Base-by-base conservation (phyloP, 768 basidiomycete species). In the Podaxis pistillaris region DNA sequence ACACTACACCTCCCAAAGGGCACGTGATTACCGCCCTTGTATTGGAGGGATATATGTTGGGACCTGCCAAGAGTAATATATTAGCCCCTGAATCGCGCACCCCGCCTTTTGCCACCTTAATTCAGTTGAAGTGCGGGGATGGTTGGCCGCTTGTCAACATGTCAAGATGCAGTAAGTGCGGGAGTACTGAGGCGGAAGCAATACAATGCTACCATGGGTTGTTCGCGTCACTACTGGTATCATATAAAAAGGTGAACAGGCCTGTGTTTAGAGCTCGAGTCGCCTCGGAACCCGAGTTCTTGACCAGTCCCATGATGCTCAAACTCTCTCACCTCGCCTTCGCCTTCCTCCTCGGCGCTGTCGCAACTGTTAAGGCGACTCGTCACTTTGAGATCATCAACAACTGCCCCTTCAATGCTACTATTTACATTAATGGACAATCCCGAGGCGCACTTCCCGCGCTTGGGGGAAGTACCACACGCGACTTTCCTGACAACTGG, bases 351-450 rank as follows among this genome's bases (percentile, higher is more conserved):
- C 40, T 60, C 13, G 17, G 36, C 24, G 6, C 49, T 28, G 37
- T 61, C 13, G 3, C 47, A 5, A n/a, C 54, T 5, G 64, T 64
- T 7, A 22, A 19, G 13, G 67, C 62, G 9, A 59, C 40, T 22
- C 50, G 60, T 9, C 68, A 64, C 49, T 69, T 68, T 47, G 63
- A 57, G 56, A 67, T 72, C 52, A 55, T 69, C 58, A 73, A 73
- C 60, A 71, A 70, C 55, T 73, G 71, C 49, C 70, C 71, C 6
- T 59, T 68, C 40, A 24, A 60, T 24, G 64, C 69, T 47, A 68
- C 62, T 24, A 61, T 71, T 7, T 70, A 62, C 52, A 70, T 72
- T 64, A 72, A 70, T 49, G 72, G 72, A 1, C 53, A 66, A 7
- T 51, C 47, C 4, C 63, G 68, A 38, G 69, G 68, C 9, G 56